A percentile compares a stretch with the other conserved stretches of the same genome.
phyloP scores from a whole-genome alignment of 202 grass and related monocot species.

The Schoenoplectus triqueter region DNA sequence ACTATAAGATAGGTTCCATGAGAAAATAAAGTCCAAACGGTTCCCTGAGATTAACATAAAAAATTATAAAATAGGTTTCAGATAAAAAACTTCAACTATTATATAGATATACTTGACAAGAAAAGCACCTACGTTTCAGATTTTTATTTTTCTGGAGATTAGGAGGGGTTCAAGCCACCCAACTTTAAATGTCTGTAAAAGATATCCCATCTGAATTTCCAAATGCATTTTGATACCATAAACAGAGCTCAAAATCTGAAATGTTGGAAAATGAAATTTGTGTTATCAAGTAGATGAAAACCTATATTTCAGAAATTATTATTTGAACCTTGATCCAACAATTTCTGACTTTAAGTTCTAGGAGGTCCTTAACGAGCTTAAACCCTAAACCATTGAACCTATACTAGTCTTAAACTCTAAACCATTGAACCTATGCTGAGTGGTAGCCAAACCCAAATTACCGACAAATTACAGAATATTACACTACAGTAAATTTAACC shows the following conservation, averaged over 20 bases:
- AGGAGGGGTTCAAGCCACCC: neutral
- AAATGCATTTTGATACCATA: neutral
- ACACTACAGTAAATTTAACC: neutral
- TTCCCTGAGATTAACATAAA: no score
- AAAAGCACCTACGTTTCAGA: no score
- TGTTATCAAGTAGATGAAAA: neutral
- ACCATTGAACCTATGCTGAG: slow-evolving; percentile 18
- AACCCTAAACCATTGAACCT: neutral
- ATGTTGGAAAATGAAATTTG: neutral
- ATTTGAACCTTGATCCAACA: neutral
- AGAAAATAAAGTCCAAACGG: no score
- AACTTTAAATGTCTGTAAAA: neutral
- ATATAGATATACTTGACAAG: no score
- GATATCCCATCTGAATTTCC: no score
- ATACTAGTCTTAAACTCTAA: neutral
- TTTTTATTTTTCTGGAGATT: neutral
- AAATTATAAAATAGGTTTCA: no score
- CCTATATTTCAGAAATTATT: neutral
- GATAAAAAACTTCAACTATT: no score
- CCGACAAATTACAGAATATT: neutral
- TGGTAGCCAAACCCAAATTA: neutral
- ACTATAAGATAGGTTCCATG: no score
- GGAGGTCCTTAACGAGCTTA: neutral
- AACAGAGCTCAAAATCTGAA: neutral
- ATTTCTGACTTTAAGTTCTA: neutral